Percentiles rank a stretch among this genome's conserved stretches.
Evolutionary conservation across 345 rosid genomes (phyloP).

Genomic region (Ceriops decandra): DNA sequence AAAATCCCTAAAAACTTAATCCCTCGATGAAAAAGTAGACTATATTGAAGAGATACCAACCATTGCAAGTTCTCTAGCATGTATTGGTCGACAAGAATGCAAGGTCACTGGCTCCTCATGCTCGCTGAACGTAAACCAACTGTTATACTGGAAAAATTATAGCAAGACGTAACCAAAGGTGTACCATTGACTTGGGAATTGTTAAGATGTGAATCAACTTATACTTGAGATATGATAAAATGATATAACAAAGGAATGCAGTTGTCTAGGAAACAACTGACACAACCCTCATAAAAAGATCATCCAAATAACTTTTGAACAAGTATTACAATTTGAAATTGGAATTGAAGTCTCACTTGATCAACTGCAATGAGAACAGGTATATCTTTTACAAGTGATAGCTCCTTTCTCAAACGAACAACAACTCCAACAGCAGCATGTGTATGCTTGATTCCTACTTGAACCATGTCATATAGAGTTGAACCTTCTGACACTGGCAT

Average conservation of each 20-base stretch:
- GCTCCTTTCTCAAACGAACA: constrained; percentile 78
- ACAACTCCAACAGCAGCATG: constrained; percentile 86
- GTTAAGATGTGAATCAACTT: background rate
- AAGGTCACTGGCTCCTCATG: constrained; percentile 77
- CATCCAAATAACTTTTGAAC: background rate
- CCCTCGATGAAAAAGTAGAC: background rate
- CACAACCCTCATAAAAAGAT: background rate
- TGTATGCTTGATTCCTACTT: constrained; percentile 68
- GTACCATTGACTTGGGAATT: background rate
- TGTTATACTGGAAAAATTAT: constrained; percentile 61
- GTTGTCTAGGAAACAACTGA: no score
- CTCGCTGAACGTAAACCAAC: constrained; percentile 95
- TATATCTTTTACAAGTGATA: constrained; percentile 79
- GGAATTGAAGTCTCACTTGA: constrained; percentile 56
- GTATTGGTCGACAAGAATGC: constrained; percentile 67
- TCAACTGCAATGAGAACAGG: constrained; percentile 92
- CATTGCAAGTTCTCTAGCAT: constrained; percentile 88
- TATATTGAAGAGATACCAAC: constrained; percentile 34
- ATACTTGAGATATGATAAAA: no score
- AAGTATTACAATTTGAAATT: background rate
- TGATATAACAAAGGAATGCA: no score
- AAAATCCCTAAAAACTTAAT: no score
- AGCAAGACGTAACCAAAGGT: constrained; percentile 22
- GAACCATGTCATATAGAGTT: constrained; percentile 67
- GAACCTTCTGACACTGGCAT: constrained; percentile 65